These are phyloP conservation scores for Drosera spatulata DNA, from an alignment of 179 eudicot species.

Conservation along the genomic window DNA sequence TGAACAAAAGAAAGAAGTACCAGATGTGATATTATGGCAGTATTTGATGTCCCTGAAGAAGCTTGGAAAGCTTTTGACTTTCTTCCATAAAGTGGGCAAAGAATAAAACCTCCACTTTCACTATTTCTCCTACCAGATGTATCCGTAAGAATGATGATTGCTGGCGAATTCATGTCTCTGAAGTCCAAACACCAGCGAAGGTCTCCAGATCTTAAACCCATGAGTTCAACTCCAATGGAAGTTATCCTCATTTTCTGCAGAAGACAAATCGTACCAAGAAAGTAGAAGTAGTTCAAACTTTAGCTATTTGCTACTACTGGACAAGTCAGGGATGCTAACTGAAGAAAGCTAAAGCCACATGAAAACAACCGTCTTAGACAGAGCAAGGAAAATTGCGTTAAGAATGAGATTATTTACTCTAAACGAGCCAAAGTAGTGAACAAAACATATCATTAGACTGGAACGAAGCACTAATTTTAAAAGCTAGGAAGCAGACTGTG, in stretches of 20 bases:
- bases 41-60: slow-evolving; percentile 68
- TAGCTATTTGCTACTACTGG: not conserved
- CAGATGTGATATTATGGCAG: slow-evolving; percentile 63
- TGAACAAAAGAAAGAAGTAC: slow-evolving; percentile 24
- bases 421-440: too few relatives aligned
- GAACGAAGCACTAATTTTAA: too few relatives aligned
- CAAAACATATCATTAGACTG: too few relatives aligned
- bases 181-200: slow-evolving; percentile 96
- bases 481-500: too few relatives aligned
- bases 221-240: slow-evolving; percentile 79
- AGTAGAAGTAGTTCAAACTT: not conserved
- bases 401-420: too few relatives aligned
- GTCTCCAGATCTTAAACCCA: slow-evolving; percentile 77
- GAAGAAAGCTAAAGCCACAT: too few relatives aligned
- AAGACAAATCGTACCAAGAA: slow-evolving; percentile 3
- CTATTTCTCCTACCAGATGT: slow-evolving; percentile 60
- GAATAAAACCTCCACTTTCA: slow-evolving; percentile 86
- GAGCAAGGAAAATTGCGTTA: too few relatives aligned
- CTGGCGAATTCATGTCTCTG: slow-evolving; percentile 96
- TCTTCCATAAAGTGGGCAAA: slow-evolving; percentile 91
- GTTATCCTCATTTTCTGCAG: slow-evolving; percentile 86
- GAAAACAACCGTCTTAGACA: too few relatives aligned
- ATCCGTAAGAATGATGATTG: slow-evolving; percentile 69
- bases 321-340: not conserved
- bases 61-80: slow-evolving; percentile 99